These are phyloP conservation scores for Candida krabiensis DNA, from an alignment of 805 yeast genomes.

Conservation along the genomic window DNA sequence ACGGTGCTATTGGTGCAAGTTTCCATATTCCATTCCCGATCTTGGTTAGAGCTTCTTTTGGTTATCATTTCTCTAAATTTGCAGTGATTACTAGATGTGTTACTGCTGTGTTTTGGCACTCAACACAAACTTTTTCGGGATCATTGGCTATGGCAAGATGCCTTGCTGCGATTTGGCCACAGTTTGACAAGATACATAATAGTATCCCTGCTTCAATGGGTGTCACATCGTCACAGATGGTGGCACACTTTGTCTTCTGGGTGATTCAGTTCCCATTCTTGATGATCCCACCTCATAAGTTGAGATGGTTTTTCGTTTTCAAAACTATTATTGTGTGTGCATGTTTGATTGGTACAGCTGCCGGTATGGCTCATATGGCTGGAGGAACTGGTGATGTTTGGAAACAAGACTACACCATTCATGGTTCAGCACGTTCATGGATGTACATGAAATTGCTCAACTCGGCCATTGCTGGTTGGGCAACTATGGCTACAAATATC, in stretches of 20 bases:
- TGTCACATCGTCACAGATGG: slow-evolving; percentile 28
- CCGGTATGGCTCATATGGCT: slow-evolving; percentile 34
- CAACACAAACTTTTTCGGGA: slow-evolving; percentile 28
- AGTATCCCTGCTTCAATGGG: slow-evolving; percentile 29
- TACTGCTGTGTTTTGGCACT: slow-evolving; percentile 32
- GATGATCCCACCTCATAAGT: slow-evolving; percentile 32
- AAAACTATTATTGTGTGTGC: slow-evolving; percentile 32
- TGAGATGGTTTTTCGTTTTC: slow-evolving; percentile 35
- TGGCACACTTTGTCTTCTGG: slow-evolving; percentile 35
- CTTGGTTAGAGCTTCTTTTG: slow-evolving; percentile 33
- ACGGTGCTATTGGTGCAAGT: slow-evolving; percentile 35
- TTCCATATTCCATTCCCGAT: slow-evolving; percentile 38
- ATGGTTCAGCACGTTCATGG: slow-evolving; percentile 29
- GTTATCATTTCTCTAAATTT: slow-evolving; percentile 33
- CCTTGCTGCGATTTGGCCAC: slow-evolving; percentile 29
- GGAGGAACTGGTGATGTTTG: slow-evolving; percentile 26
- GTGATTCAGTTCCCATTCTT: slow-evolving; percentile 34
- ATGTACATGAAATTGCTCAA: slow-evolving; percentile 26
- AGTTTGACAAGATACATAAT: slow-evolving; percentile 24
- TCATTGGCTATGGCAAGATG: slow-evolving; percentile 31
- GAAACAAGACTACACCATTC: slow-evolving; percentile 19
- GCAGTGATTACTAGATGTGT: slow-evolving; percentile 33
- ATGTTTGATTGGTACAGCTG: slow-evolving; percentile 29
- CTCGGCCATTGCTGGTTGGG: slow-evolving; percentile 35
- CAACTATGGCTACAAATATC: slow-evolving; percentile 38